These are phyloP conservation scores for Taxillus chinensis DNA, from an alignment of 164 flowering plant genomes.

Conservation along the genomic window DNA sequence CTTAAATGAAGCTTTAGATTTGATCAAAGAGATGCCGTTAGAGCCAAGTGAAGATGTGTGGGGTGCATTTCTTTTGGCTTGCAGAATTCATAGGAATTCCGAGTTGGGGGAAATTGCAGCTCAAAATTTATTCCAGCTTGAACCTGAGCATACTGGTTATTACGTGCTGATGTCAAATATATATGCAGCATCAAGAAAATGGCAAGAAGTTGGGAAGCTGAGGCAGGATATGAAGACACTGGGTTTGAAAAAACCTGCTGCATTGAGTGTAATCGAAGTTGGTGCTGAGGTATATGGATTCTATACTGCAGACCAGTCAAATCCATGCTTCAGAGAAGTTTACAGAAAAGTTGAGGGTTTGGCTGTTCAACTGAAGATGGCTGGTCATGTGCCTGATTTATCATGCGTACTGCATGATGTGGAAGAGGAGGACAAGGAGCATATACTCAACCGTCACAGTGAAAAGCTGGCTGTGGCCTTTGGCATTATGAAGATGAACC, in stretches of 20 bases:
- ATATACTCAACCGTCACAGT: not conserved
- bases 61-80: slow-evolving; percentile 51
- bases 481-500: not conserved
- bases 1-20: slow-evolving; percentile 37
- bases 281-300: too few species aligned
- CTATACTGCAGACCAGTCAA: too few species aligned
- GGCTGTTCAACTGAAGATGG: not conserved
- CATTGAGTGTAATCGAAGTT: too few species aligned
- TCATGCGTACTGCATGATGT: not conserved
- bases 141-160: slow-evolving; percentile 36
- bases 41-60: slow-evolving; percentile 51
- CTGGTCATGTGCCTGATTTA: not conserved
- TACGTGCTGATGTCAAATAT: slow-evolving; percentile 41
- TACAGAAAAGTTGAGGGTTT: not conserved
- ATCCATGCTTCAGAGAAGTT: not conserved
- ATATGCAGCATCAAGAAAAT: not conserved
- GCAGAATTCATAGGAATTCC: slow-evolving; percentile 44
- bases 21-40: slow-evolving; percentile 44
- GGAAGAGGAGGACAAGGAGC: not conserved
- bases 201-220: too few species aligned
- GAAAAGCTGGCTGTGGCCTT: not conserved
- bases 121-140: slow-evolving; percentile 33
- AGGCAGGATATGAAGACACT: too few species aligned
- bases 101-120: slow-evolving; percentile 51
- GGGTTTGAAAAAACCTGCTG: too few species aligned